Conservation (phyloP, 768 basidiomycete species). For the Rhodosporidiobolus sp. region DNA sequence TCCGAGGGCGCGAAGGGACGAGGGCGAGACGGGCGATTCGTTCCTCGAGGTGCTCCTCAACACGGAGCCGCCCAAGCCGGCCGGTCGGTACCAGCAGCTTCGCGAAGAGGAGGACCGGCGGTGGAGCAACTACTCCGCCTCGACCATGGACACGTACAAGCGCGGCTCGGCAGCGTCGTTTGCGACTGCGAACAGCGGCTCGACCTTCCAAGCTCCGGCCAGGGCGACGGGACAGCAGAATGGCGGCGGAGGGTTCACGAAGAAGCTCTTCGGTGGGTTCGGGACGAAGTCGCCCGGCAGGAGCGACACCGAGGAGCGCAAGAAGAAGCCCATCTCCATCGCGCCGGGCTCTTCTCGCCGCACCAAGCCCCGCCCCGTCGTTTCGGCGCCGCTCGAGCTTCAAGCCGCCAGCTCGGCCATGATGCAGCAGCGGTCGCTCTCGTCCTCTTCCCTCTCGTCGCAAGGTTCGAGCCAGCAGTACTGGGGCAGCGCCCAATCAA, state of each 20-base stretch:
- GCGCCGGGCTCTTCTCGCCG: background rate
- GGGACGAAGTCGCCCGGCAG: background rate
- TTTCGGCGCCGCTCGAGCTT: conserved; percentile 29
- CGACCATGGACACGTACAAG: background rate
- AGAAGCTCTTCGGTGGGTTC: conserved; percentile 9
- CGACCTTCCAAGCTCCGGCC: background rate
- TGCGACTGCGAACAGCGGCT: too few relatives aligned
- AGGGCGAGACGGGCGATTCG: conserved; percentile 13
- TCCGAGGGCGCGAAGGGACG: conserved; percentile 14
- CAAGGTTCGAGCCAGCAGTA: background rate
- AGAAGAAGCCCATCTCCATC: conserved; percentile 12
- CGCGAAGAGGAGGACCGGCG: background rate
- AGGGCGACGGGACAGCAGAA: background rate
- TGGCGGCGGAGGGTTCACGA: conserved; percentile 3
- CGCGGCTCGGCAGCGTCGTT: background rate
- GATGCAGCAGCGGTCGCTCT: background rate
- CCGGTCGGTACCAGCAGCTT: background rate
- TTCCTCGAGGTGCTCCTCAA: conserved; percentile 31
- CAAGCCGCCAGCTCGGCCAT: conserved; percentile 4
- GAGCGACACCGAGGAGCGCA: background rate
- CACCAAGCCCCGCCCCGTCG: conserved; percentile 19
- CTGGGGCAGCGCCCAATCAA: background rate
- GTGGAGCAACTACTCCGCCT: background rate
- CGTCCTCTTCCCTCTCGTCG: background rate
- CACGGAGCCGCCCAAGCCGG: conserved; percentile 9